These are phyloP conservation scores for Trametes versicolor DNA, from an alignment of 1,284 basidiomycete genomes.

Conservation along the genomic window DNA sequence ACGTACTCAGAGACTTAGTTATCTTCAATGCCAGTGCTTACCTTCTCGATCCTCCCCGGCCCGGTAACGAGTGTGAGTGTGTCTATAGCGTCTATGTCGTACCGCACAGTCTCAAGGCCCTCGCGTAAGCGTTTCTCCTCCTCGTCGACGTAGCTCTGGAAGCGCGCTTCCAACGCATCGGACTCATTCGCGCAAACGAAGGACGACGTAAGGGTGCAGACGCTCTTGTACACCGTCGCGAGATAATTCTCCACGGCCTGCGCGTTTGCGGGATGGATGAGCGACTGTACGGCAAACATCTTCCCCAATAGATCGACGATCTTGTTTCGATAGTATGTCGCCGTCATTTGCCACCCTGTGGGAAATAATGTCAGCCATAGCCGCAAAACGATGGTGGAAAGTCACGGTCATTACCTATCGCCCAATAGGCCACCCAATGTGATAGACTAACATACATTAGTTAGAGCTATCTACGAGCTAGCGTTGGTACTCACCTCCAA, in stretches of 20 bases:
- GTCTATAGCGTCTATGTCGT: constrained; percentile 35
- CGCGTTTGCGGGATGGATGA: constrained; percentile 34
- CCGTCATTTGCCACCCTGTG: constrained; percentile 37
- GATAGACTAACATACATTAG: constrained; percentile 42
- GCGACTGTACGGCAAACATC: constrained; percentile 33
- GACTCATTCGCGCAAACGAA: constrained; percentile 16
- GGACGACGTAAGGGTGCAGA: constrained; percentile 13
- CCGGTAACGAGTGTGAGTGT: constrained; percentile 39
- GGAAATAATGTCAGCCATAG: background rate
- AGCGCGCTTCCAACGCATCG: constrained; percentile 31
- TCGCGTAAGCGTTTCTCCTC: constrained; percentile 37
- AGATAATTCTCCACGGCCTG: constrained; percentile 32
- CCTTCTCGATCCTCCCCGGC: constrained; percentile 38
- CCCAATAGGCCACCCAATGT: constrained; percentile 59
- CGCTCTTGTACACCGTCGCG: constrained; percentile 9
- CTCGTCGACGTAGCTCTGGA: constrained; percentile 29
- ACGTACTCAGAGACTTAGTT: background rate
- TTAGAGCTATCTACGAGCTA: background rate
- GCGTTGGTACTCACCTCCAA: constrained; percentile 41
- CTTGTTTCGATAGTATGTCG: constrained; percentile 35
- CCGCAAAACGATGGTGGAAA: background rate
- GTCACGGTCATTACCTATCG: constrained; percentile 49
- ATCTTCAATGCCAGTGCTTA: constrained; percentile 3
- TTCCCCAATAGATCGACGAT: constrained; percentile 33
- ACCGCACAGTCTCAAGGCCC: constrained; percentile 34